A percentile compares a stretch with the other conserved stretches of the same genome.
These are phyloP conservation scores for Colletotrichum tabaci DNA, from an alignment of 2,329 filamentous ascomycete genomes.

Conservation along the genomic window DNA sequence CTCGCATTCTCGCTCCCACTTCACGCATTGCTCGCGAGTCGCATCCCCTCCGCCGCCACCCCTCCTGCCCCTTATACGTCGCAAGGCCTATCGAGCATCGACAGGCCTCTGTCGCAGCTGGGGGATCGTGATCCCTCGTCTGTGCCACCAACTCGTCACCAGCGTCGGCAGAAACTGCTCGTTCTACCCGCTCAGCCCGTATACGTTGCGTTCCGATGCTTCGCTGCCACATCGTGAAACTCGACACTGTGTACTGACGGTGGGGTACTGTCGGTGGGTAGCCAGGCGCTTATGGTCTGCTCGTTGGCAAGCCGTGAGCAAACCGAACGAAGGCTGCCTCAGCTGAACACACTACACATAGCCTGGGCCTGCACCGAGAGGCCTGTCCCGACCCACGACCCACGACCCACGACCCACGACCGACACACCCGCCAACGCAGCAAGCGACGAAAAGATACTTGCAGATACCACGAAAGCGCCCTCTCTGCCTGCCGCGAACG, in stretches of 20 bases:
- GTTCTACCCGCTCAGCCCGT: conserved; percentile 17
- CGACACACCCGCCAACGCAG: conserved; percentile 11
- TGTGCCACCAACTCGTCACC: conserved; percentile 30
- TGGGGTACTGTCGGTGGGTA: background rate
- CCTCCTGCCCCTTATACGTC: conserved; percentile 17
- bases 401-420: background rate
- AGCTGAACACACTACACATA: conserved; percentile 2
- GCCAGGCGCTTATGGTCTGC: background rate
- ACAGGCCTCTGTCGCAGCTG: conserved; percentile 38
- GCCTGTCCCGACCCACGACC: background rate
- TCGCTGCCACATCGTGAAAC: conserved; percentile 32
- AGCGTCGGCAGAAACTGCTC: conserved; percentile 16
- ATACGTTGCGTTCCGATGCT: conserved; percentile 11
- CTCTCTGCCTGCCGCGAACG: background rate
- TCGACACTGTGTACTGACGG: background rate
- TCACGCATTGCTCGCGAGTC: conserved; percentile 2
- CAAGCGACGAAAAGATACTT: background rate
- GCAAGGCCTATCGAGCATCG: conserved; percentile 4
- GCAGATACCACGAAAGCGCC: background rate
- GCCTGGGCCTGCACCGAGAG: background rate
- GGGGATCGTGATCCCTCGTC: conserved; percentile 19
- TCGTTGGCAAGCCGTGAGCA: conserved; percentile 10
- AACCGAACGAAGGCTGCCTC: conserved; percentile 18
- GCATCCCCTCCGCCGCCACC: background rate
- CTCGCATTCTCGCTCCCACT: conserved; percentile 20